These are phyloP conservation scores for Pichia kudriavzevii DNA, from an alignment of 1,139 yeast species.

Conservation along the genomic window DNA sequence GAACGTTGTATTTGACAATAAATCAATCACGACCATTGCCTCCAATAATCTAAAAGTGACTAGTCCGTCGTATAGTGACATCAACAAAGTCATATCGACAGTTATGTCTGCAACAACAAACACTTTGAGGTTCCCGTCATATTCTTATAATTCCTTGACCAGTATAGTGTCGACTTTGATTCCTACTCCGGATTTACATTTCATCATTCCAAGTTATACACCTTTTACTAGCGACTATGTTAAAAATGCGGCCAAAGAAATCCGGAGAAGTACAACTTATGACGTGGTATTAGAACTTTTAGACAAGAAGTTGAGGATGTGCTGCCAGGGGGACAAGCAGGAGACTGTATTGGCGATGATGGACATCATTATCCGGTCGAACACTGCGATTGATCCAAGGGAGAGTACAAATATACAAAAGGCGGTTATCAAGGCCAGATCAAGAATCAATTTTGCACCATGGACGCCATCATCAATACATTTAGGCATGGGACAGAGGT, in stretches of 20 bases:
- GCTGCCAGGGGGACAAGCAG: constrained; percentile 38
- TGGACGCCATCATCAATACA: constrained; percentile 82
- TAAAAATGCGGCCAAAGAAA: constrained; percentile 46
- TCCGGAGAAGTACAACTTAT: constrained; percentile 69
- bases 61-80: constrained; percentile 56
- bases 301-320: constrained; percentile 75
- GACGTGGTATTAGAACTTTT: constrained; percentile 79
- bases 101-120: constrained; percentile 81
- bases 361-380: constrained; percentile 68
- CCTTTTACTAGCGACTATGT: constrained; percentile 68
- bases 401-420: constrained; percentile 63
- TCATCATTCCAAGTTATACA: constrained; percentile 77
- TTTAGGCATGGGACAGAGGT: constrained; percentile 66
- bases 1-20: constrained; percentile 83
- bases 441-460: constrained; percentile 73
- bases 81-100: constrained; percentile 79
- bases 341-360: constrained; percentile 63
- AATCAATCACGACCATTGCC: constrained; percentile 68
- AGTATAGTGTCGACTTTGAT: constrained; percentile 76
- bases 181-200: constrained; percentile 87
- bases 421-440: constrained; percentile 70
- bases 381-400: constrained; percentile 19
- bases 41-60: constrained; percentile 37
- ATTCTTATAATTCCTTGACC: constrained; percentile 80
- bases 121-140: constrained; percentile 85